Base-by-base conservation (phyloP, 768 basidiomycete species). In the Serendipita indica region DNA sequence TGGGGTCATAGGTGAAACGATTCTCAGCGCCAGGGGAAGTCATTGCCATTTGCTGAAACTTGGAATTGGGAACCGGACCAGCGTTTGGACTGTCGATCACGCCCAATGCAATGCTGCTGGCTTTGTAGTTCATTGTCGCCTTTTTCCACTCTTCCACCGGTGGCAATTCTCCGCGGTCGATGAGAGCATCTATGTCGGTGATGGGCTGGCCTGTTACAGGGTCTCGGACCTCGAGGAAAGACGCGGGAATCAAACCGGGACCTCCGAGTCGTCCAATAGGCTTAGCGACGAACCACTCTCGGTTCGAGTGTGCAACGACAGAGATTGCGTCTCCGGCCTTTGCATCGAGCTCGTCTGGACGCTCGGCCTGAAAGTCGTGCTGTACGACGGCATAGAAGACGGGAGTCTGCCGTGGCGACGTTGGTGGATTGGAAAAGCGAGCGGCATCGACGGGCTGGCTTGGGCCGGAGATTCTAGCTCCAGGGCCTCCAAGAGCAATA, bases 281-380 rank as follows among this genome's bases (percentile, higher is more conserved):
- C 71, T 99, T 99, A 27, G 96, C 96, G 49, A 99, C 96, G 70
- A 97, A 98, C 96, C 96, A 99, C 70, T 99, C 96, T 63, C 91
- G 89, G 67, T 98, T 99, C n/a, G 93, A 97, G 70, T 98, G 96
- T 0, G 96, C 96, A 59, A 98, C 96, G 61, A 99, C 90, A 16
- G 93, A 87, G 67, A 99, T 89, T 5, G 89, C 78, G 66, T 99
- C 96, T 33, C 93, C 94, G 0, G 84, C 80, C 66, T 86, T 91
- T 1, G 94, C 94, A 61, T 94, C 93, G 45, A 99, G 81, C 67
- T 99, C 96, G 68, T 99, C 96, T 3, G 89, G 79, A 43, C 96
- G 80, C 70, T 99, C 96, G n/a, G 96, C 93, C 12, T 75, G 69
- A 64, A 99, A 99, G 66, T 98, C 93, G 67, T 97, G 94, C 62